These are phyloP conservation scores for Candida ulmi DNA, from an alignment of 805 yeast species.

Conservation along the genomic window DNA sequence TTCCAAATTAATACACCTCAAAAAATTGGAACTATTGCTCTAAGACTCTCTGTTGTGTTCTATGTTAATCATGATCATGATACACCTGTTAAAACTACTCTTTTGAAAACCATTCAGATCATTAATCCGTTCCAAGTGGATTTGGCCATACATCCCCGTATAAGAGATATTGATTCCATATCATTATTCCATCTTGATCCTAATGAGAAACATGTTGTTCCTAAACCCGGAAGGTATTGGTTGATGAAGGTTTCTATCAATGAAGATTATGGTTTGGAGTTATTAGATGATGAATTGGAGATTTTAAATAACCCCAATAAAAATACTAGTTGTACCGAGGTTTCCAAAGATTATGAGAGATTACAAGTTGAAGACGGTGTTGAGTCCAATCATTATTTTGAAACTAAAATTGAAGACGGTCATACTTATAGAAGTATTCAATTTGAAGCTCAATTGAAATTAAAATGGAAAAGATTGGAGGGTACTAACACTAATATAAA, in stretches of 20 bases:
- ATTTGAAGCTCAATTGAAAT: conserved; percentile 20
- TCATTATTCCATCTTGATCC: conserved; percentile 14
- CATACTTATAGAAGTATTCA: conserved; percentile 34
- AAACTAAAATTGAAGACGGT: conserved; percentile 33
- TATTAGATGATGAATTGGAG: conserved; percentile 27
- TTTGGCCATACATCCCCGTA: conserved; percentile 28
- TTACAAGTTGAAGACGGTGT: conserved; percentile 5
- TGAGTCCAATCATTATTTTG: conserved; percentile 15
- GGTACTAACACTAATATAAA: too few species aligned
- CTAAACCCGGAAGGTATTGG: conserved; percentile 33
- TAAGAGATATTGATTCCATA: conserved; percentile 25
- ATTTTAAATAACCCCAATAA: conserved; percentile 29
- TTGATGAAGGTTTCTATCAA: conserved; percentile 25
- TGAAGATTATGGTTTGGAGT: conserved; percentile 23
- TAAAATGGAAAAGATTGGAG: conserved; percentile 36
- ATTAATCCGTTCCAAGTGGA: conserved; percentile 25
- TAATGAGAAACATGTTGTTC: conserved; percentile 11
- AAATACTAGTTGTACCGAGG: conserved; percentile 25
- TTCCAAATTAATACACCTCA: conserved; percentile 10
- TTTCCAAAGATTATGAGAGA: conserved; percentile 2
- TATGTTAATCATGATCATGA: conserved; percentile 25
- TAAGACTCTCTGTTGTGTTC: conserved; percentile 20
- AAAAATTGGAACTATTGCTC: neutral
- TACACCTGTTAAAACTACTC: conserved; percentile 17
- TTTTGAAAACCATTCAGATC: conserved; percentile 16